Evolutionary conservation across 768 basidiomycete genomes (phyloP), one percentile per base, ranked within the genome.

Genomic region (Tricholoma terreum): DNA sequence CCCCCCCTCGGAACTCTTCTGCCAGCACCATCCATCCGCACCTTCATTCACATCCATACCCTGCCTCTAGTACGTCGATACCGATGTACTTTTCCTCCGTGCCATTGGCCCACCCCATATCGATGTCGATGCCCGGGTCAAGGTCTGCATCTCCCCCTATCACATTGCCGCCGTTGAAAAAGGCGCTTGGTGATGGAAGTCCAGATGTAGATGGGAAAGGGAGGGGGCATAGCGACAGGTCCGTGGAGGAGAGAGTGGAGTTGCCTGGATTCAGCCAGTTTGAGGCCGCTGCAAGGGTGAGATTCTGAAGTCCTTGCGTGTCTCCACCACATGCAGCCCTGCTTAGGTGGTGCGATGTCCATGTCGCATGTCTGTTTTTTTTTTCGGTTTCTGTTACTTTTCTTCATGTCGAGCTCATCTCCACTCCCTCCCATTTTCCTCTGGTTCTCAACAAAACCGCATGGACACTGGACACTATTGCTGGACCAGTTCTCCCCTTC

Each of bases 101-200:
- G 24, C 12, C 22, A 2, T 17, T 49, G 27, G 14, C 46, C 27
- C 9, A 49, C 30, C 46, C 46, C 4, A 27, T 49, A 31, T 63
- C 71, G 14, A 63, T 65, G 51, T 77, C 78, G 5, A 71, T 77
- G 69, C 88, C 89, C 7, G 76, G 74, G 2, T 88, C 86, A 40
- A 75, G 90, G 38, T 77, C 85, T n/a, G 75, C 75, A 21, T 84
- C 83, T 7, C 89, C 90, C 24, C 89, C 89, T 1, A 90, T 91
- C 58, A 83, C 76, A 52, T 71, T 92, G 4, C 80, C 90, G 30
- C 90, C 90, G 45, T 70, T 91, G 52, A 86, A 86, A 54, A 22
- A 45, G 50, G 33, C 50, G 54, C 38, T 57, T 3, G 36, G 50
- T 17, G 46, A 40, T 34, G 42, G 22, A 14, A 49, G 14, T 42